phyloP scores from a whole-genome alignment of 2,329 filamentous ascomycete species.

The Didymella arachidicola region DNA sequence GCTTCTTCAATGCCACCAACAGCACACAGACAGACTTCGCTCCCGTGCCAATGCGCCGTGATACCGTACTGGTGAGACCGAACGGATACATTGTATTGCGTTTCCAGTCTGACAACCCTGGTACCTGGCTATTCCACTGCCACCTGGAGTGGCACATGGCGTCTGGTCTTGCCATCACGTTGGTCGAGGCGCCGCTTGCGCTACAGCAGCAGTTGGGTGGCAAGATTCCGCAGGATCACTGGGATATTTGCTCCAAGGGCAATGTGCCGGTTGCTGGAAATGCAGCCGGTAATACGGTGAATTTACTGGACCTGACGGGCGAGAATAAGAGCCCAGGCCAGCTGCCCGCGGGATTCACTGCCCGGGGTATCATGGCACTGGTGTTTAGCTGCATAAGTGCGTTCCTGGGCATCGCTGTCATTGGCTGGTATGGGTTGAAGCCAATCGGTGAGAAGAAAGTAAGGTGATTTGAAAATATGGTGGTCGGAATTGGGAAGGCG shows the following conservation, averaged over 20 bases:
- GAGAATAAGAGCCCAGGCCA: conserved; percentile 63
- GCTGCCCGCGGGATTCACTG: conserved; percentile 74
- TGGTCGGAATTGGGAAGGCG: not conserved
- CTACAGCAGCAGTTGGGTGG: conserved; percentile 64
- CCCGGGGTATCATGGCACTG: conserved; percentile 75
- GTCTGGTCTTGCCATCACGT: conserved; percentile 60
- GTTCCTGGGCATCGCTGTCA: conserved; percentile 70
- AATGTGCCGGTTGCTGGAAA: conserved; percentile 68
- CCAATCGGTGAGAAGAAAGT: conserved; percentile 30
- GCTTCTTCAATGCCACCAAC: conserved; percentile 58
- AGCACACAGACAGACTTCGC: conserved; percentile 34
- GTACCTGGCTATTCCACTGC: conserved; percentile 47
- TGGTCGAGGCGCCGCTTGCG: conserved; percentile 61
- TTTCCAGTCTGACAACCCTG: conserved; percentile 62
- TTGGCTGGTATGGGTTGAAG: conserved; percentile 71
- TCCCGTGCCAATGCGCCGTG: conserved; percentile 58
- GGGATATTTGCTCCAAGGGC: conserved; percentile 64
- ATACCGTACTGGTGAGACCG: conserved; percentile 63
- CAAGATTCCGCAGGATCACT: conserved; percentile 68
- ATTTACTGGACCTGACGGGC: conserved; percentile 64
- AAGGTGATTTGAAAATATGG: not conserved
- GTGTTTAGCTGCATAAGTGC: conserved; percentile 75
- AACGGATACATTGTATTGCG: conserved; percentile 64
- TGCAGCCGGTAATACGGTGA: conserved; percentile 73
- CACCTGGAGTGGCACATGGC: conserved; percentile 53